Evolutionary conservation across 2,329 filamentous ascomycete species (phyloP).

Genomic region (Fusarium redolens): DNA sequence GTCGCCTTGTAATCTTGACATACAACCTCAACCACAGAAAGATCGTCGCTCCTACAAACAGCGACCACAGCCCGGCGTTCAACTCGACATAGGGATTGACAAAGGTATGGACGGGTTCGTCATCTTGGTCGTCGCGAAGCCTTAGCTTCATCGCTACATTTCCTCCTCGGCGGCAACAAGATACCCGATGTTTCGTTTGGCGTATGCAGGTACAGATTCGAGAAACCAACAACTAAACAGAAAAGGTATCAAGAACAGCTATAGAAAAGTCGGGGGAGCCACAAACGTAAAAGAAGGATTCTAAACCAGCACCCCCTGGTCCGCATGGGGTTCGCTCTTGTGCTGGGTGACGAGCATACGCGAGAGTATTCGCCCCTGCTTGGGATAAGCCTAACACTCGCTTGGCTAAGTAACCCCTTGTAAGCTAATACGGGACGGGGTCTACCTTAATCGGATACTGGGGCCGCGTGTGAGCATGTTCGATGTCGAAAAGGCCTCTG

Average conservation of each 20-base stretch:
- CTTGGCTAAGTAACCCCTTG: not conserved
- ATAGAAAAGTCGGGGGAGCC: not conserved
- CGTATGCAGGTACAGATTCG: not conserved
- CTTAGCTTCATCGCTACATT: conserved; percentile 40
- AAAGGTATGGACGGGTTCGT: conserved; percentile 40
- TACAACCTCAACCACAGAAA: conserved; percentile 50
- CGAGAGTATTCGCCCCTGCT: not conserved
- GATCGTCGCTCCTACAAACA: conserved; percentile 48
- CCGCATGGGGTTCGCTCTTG: not conserved
- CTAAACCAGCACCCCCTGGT: conserved; percentile 1
- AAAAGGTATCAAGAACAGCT: conserved; percentile 1
- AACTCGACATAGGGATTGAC: conserved; percentile 47
- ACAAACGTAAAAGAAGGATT: conserved; percentile 30
- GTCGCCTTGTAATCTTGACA: conserved; percentile 50
- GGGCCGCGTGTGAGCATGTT: conserved; percentile 4
- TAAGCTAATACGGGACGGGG: not conserved
- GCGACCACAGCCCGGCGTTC: conserved; percentile 50
- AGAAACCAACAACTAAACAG: conserved; percentile 12
- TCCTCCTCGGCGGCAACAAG: conserved; percentile 6
- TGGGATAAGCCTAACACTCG: not conserved
- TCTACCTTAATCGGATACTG: conserved; percentile 27
- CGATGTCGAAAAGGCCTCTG: not conserved
- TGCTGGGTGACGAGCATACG: conserved; percentile 1
- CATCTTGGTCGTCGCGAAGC: conserved; percentile 41
- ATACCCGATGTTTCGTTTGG: conserved; percentile 8